Evolutionary conservation across 2,329 filamentous ascomycete genomes (phyloP).

Genomic region (Xylariaceae sp.): DNA sequence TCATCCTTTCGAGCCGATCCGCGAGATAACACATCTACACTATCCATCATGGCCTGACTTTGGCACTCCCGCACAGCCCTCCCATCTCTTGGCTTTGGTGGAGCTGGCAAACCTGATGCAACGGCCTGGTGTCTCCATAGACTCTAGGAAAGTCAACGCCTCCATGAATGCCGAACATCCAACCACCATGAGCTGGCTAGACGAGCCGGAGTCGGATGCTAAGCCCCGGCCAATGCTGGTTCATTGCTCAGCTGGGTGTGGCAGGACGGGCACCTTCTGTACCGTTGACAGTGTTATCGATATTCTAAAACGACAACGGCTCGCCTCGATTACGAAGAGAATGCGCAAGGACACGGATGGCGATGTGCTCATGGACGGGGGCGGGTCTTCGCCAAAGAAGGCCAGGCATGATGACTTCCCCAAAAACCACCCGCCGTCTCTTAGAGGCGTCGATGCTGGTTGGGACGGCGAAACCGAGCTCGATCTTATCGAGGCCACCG

Average conservation of each 20-base stretch:
- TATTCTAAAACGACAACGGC: slow-evolving; percentile 84
- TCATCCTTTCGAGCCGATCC: slow-evolving; percentile 76
- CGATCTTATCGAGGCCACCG: slow-evolving; percentile 80
- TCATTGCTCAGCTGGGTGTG: slow-evolving; percentile 93
- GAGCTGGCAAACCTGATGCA: slow-evolving; percentile 77
- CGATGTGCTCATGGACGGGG: slow-evolving; percentile 41
- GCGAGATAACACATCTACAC: slow-evolving; percentile 90
- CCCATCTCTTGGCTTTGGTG: slow-evolving; percentile 81
- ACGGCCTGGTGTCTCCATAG: slow-evolving; percentile 47
- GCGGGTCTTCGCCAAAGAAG: slow-evolving; percentile 28
- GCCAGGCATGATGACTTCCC: slow-evolving; percentile 8
- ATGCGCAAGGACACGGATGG: slow-evolving; percentile 35
- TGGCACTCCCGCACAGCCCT: slow-evolving; percentile 82
- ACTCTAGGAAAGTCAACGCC: slow-evolving; percentile 36
- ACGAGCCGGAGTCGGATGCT: slow-evolving; percentile 54
- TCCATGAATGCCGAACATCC: slow-evolving; percentile 25
- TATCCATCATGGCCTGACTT: slow-evolving; percentile 98
- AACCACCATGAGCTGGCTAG: slow-evolving; percentile 42
- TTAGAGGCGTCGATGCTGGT: slow-evolving; percentile 38
- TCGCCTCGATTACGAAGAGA: slow-evolving; percentile 27
- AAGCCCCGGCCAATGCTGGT: slow-evolving; percentile 71
- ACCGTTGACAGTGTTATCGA: slow-evolving; percentile 94
- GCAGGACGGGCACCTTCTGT: slow-evolving; percentile 92
- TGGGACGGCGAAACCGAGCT: slow-evolving; percentile 67
- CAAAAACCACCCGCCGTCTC: slow-evolving; percentile 2